A percentile compares a stretch with the other conserved stretches of the same genome.
phyloP scores from a whole-genome alignment of 73 alveolate species.

The Durusdinium trenchii region DNA sequence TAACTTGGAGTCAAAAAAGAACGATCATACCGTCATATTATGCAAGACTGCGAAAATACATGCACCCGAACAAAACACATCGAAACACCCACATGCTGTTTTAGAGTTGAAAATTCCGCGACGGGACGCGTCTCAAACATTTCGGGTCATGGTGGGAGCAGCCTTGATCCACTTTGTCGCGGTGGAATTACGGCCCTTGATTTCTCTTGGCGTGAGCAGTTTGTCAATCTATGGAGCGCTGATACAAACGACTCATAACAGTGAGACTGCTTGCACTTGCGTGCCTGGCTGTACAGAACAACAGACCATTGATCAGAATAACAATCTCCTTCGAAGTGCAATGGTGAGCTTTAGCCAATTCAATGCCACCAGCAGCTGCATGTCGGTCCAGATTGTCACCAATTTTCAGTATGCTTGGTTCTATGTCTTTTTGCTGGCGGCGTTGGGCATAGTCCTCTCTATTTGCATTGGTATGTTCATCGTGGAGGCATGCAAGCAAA shows the following conservation, averaged over 20 bases:
- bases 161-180: not conserved
- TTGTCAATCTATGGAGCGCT: not conserved
- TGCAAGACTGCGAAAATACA: no score
- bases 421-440: not conserved
- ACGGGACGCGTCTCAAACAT: no score
- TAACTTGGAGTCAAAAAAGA: no score
- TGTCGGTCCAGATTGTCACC: not conserved
- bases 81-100: no score
- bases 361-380: not conserved
- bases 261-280: not conserved
- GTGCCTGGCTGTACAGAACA: not conserved
- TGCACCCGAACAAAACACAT: no score
- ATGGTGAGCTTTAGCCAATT: not conserved
- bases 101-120: no score
- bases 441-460: not conserved
- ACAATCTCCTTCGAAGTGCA: not conserved
- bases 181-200: not conserved
- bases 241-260: not conserved
- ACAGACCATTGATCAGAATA: not conserved
- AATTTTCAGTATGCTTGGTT: not conserved
- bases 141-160: constrained; percentile 19
- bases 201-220: not conserved
- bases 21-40: no score
- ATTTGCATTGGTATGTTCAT: not conserved
- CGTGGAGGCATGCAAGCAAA: not conserved